Evolutionary conservation across 768 basidiomycete species (phyloP).

Genomic region (Hericium coralloides): DNA sequence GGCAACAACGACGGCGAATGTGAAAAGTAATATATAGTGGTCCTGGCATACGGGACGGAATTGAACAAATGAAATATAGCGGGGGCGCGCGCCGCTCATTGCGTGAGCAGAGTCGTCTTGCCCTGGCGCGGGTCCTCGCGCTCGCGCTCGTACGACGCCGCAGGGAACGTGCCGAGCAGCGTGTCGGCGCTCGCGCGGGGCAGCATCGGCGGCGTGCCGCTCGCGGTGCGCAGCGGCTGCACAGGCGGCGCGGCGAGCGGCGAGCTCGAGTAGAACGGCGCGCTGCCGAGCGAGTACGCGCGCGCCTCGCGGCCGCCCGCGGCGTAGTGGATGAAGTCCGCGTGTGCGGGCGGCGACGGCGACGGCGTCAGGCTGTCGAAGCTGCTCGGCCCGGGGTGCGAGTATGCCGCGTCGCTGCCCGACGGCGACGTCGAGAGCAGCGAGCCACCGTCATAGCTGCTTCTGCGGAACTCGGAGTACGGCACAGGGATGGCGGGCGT

Average conservation of each 20-base stretch:
- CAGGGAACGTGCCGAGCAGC: slow-evolving; percentile 10
- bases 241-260: slow-evolving; percentile 37
- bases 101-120: slow-evolving; percentile 13
- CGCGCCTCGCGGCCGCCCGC: slow-evolving; percentile 18
- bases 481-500: slow-evolving; percentile 32
- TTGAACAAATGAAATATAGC: background rate
- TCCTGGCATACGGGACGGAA: background rate
- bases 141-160: slow-evolving; percentile 12
- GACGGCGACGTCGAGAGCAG: slow-evolving; percentile 38
- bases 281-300: slow-evolving; percentile 16
- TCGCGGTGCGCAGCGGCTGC: slow-evolving; percentile 7
- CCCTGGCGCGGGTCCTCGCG: slow-evolving; percentile 6
- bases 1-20: too few species aligned
- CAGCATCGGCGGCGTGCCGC: slow-evolving; percentile 5
- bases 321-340: slow-evolving; percentile 51
- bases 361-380: slow-evolving; percentile 42
- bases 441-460: slow-evolving; percentile 37
- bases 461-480: slow-evolving; percentile 35
- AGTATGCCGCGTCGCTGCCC: slow-evolving; percentile 40
- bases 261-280: slow-evolving; percentile 44
- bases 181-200: slow-evolving; percentile 7
- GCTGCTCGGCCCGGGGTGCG: slow-evolving; percentile 29
- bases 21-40: too few species aligned
- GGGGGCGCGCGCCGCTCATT: slow-evolving; percentile 1
- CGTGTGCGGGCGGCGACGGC: slow-evolving; percentile 52